Evolutionary conservation across 2,329 filamentous ascomycete genomes (phyloP), one percentile per base, ranked within the genome.

Genomic region (Metarhizium album): DNA sequence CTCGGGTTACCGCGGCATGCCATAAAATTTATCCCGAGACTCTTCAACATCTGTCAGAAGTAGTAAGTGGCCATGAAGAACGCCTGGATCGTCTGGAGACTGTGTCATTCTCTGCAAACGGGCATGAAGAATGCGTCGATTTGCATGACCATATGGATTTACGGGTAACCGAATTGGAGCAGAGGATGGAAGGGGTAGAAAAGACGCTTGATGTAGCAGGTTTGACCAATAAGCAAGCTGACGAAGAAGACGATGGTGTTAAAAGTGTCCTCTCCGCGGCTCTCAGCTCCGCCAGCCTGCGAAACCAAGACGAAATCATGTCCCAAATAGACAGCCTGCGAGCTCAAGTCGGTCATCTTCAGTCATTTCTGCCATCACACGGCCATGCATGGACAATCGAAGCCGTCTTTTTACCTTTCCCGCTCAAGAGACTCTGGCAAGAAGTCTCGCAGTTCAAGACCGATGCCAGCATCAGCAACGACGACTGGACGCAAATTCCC

Each of bases 381-480:
- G 66, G 68, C 42, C 73, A 78, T 40, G 84, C 86, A 0, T 90
- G 86, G 84, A 79, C 86, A 56, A 70, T 91, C 2, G 86, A 90
- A 60, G 83, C 90, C 4, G 80, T 90, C 1, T 80, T 90, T 52
- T 64, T 90, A 7, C 87, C 87, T 1, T 91, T 87, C 63, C 73
- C 75, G 1, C 66, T 82, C 6, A 78, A 74, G 57, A 74, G 71
- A 22, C 58, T 82, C 5, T 82, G 79, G 79, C 69, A 77, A 52
- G 68, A 70, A 43, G 64, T 70, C 3, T 62, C 69, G 53, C 71
- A 78, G 2, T 79, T 81, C 61, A 70, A 68, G 23, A 67, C 67
- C 22, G 58, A 66, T 5, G 62, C 63, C 11, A 58, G 35, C 20
- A 31, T 66, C 4, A 64, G 63, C 40, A 62, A 64, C 29, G 76